Evolutionary conservation across 2,329 filamentous ascomycete genomes (phyloP).

Genomic region (Shiraia bambusicola): DNA sequence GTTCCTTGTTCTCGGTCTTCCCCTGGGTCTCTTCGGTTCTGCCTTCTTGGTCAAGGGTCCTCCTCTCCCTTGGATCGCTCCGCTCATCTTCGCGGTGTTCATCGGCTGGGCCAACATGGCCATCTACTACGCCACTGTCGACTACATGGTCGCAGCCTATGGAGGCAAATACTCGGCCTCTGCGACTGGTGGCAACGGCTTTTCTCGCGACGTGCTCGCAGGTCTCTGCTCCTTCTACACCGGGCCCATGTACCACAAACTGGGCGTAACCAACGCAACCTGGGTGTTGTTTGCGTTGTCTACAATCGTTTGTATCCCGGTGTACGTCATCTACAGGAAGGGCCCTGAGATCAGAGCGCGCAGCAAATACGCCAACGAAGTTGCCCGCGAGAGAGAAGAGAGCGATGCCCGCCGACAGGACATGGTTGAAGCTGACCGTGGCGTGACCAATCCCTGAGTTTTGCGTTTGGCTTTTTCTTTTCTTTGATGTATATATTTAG

Average conservation of each 20-base stretch:
- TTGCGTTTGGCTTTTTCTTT: too few relatives aligned
- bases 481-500: too few relatives aligned
- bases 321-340: constrained; percentile 59
- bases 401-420: constrained; percentile 2
- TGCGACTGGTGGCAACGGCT: constrained; percentile 76
- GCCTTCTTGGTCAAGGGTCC: constrained; percentile 61
- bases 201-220: constrained; percentile 70
- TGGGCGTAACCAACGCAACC: constrained; percentile 23
- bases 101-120: constrained; percentile 70
- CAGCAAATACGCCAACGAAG: constrained; percentile 24
- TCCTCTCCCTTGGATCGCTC: constrained; percentile 63
- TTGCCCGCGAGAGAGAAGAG: constrained; percentile 20
- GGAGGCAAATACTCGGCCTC: constrained; percentile 69
- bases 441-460: too few relatives aligned
- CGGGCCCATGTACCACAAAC: constrained; percentile 38
- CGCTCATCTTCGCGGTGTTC: constrained; percentile 48
- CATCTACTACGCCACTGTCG: constrained; percentile 74
- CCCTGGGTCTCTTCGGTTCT: constrained; percentile 69
- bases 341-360: constrained; percentile 52
- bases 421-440: neutral
- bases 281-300: constrained; percentile 54
- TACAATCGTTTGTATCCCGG: constrained; percentile 52
- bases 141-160: constrained; percentile 75
- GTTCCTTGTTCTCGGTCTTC: constrained; percentile 60
- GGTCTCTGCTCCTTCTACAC: constrained; percentile 64